A percentile compares a stretch with the other conserved stretches of the same genome.
Evolutionary conservation across 345 rosid species (phyloP).

Genomic region (Bruguiera parviflora): DNA sequence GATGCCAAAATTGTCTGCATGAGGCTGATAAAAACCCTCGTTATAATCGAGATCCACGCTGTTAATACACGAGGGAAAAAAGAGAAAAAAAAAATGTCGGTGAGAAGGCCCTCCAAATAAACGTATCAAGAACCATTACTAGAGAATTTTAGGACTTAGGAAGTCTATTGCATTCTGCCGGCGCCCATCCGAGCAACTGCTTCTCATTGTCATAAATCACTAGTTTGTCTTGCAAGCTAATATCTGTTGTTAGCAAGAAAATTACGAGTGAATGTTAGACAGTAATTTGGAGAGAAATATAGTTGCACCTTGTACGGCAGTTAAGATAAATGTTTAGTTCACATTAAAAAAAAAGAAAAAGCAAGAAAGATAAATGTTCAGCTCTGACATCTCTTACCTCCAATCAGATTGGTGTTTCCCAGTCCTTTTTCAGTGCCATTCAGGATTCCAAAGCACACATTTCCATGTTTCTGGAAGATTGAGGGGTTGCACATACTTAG

Average conservation of each 20-base stretch:
- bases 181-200: conserved; percentile 66
- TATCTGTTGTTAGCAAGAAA: conserved; percentile 35
- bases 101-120: conserved; percentile 23
- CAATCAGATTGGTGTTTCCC: conserved; percentile 45
- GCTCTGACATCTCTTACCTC: conserved; percentile 44
- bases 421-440: conserved; percentile 60
- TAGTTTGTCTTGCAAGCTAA: conserved; percentile 57
- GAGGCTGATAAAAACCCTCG: conserved; percentile 39
- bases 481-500: neutral
- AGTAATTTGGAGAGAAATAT: neutral
- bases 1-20: conserved; percentile 38
- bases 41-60: conserved; percentile 43
- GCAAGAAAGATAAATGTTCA: neutral
- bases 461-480: conserved; percentile 52
- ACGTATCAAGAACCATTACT: conserved; percentile 11
- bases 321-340: neutral
- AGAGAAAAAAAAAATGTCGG: conserved; percentile 1
- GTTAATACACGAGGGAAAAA: conserved; percentile 30
- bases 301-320: neutral
- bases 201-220: conserved; percentile 76
- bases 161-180: conserved; percentile 52
- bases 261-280: neutral
- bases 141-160: conserved; percentile 50
- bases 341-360: too few species aligned
- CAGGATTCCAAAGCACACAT: conserved; percentile 81